Base-by-base conservation (phyloP, 106 monocot species). In the Allium cepa region DNA sequence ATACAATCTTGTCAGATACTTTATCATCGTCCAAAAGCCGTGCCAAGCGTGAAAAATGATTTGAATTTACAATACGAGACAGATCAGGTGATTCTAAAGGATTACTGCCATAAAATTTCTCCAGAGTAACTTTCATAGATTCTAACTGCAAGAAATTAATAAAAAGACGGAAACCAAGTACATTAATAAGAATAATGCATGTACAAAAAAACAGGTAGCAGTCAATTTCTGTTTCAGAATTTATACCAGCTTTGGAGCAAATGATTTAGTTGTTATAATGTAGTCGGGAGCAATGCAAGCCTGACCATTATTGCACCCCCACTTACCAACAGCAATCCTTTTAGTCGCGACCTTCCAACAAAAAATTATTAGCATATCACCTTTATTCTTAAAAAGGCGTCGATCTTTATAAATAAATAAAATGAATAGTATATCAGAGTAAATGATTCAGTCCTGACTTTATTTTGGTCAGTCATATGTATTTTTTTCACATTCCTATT, bases 261-360 rank as follows among this genome's bases (percentile, higher is more conserved):
- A 86, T 64, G 78, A 62, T 79, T 81, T 85, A 50, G 83, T 74
- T 58, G 85, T 83, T 48, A 90, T 80, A 16, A 90, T 61, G 63
- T 90, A 86, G 65, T 90, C 86, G 9, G 85, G 83, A 69, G 83
- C 80, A n/a, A 90, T 57, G 56, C 90, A 90, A 64, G 90, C 86
- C 69, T 90, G 90, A 26, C 90, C 90, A 71, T 71, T 81, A 57
- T 81, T 82, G 67, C 73, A 80, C 73, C 90, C 90, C 90, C 90
- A 90, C 27, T 90, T 90, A n/a, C 90, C 90, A 13, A 72, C 76
- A 16, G 51, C 71, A 64, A 90, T 79, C 73, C 90, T 80, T 71
- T 76, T 86, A 15, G 64, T 51, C 5, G 83, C 71, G 67, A 86
- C 83, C 90, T 90, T 51, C 2, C 48, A 64, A 67, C 8, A 17